Evolutionary conservation across 2,329 filamentous ascomycete genomes (phyloP).

Genomic region (Colletotrichum sp.): DNA sequence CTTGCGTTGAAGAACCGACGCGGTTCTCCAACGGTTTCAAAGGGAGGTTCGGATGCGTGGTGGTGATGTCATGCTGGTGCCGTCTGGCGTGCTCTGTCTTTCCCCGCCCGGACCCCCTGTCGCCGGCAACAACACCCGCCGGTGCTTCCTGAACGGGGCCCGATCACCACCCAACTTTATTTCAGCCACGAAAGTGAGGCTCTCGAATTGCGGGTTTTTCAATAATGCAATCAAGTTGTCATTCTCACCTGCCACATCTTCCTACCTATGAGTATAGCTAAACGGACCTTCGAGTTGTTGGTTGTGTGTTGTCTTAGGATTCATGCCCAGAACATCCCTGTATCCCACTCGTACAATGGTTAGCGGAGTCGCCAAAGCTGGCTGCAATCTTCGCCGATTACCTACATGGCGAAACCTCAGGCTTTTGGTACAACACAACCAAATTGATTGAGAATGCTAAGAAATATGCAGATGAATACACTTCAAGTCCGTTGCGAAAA

Average conservation of each 20-base stretch:
- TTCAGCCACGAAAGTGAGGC: not conserved
- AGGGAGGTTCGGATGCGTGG: not conserved
- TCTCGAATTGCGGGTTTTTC: not conserved
- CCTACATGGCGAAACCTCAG: not conserved
- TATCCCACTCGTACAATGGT: not conserved
- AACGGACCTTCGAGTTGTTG: not conserved
- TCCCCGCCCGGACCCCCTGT: conserved; percentile 3
- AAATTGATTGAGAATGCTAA: not conserved
- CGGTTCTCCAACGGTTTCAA: not conserved
- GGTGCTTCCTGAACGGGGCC: not conserved
- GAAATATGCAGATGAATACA: not conserved
- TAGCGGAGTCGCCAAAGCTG: not conserved
- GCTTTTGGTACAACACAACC: not conserved
- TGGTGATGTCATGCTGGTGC: conserved; percentile 17
- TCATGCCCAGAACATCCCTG: not conserved
- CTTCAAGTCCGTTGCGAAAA: not conserved
- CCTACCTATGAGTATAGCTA: not conserved
- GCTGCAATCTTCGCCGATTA: not conserved
- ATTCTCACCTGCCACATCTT: not conserved
- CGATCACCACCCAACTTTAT: not conserved
- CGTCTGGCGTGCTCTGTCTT: conserved; percentile 15
- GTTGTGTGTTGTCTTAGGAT: not conserved
- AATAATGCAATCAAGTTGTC: not conserved
- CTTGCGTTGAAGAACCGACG: not conserved
- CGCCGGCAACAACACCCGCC: not conserved